A percentile compares a stretch with the other conserved stretches of the same genome.
phyloP scores from a whole-genome alignment of 2,329 filamentous ascomycete genomes.

The Fusarium liriodendri region DNA sequence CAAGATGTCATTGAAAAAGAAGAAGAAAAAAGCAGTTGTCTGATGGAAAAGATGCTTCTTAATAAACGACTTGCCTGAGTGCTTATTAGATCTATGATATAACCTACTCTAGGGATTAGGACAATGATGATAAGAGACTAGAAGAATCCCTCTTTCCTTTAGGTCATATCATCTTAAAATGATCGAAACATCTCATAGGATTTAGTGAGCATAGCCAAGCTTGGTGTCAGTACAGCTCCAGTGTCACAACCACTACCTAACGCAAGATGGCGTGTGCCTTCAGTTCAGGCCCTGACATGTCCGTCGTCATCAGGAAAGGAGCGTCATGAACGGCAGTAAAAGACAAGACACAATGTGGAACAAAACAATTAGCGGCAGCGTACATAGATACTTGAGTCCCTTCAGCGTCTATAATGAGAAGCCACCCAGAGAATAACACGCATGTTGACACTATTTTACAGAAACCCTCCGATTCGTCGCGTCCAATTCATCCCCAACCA shows the following conservation, averaged over 20 bases:
- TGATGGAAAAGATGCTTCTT: no score
- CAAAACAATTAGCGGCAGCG: slow-evolving; percentile 50
- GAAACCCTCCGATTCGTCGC: slow-evolving; percentile 47
- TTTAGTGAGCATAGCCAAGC: not conserved
- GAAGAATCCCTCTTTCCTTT: not conserved
- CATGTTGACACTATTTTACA: slow-evolving; percentile 64
- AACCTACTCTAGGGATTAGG: no score
- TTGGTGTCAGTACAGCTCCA: not conserved
- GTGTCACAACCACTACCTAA: no score
- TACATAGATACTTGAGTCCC: slow-evolving; percentile 56
- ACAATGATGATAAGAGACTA: not conserved
- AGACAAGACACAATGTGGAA: not conserved
- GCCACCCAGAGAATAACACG: slow-evolving; percentile 53
- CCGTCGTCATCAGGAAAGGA: not conserved
- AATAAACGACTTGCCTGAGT: no score
- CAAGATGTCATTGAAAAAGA: no score
- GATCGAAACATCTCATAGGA: not conserved
- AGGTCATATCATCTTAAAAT: not conserved
- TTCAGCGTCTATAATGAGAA: slow-evolving; percentile 62
- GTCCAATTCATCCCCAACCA: slow-evolving; percentile 34
- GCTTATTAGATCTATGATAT: not conserved
- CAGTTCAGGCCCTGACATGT: not conserved
- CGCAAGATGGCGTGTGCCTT: not conserved
- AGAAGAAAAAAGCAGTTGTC: no score
- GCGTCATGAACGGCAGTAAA: not conserved